These are phyloP conservation scores for Termitomyces sp. DNA, from an alignment of 1,284 basidiomycete species.

Conservation along the genomic window DNA sequence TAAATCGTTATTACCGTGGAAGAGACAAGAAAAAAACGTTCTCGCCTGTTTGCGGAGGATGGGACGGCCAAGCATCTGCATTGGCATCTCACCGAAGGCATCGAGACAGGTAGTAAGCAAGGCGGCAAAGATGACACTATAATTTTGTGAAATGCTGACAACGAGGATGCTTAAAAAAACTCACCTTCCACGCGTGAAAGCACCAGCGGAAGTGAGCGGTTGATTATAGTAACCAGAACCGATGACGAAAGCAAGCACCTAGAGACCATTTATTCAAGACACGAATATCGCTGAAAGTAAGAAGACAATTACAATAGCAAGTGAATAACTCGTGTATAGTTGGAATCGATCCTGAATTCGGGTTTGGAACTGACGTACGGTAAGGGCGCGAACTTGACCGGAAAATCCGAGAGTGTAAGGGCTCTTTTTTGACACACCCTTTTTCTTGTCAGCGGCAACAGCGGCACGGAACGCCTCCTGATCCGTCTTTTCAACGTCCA, in stretches of 20 bases:
- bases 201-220: constrained; percentile 70
- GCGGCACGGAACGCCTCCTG: constrained; percentile 76
- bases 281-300: background rate
- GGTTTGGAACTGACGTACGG: constrained; percentile 73
- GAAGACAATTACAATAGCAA: constrained; percentile 41
- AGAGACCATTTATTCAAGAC: constrained; percentile 16
- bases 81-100: constrained; percentile 75
- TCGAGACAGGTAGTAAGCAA: constrained; percentile 72
- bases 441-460: constrained; percentile 77
- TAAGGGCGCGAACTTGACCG: constrained; percentile 70
- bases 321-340: constrained; percentile 63
- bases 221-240: constrained; percentile 75
- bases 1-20: background rate
- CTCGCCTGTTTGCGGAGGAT: constrained; percentile 57
- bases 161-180: background rate
- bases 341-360: constrained; percentile 82
- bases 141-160: background rate
- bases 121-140: constrained; percentile 71
- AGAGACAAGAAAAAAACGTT: background rate
- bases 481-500: constrained; percentile 60
- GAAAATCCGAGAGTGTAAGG: constrained; percentile 83
- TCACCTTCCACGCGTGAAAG: constrained; percentile 74
- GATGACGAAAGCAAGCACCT: constrained; percentile 66
- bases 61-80: constrained; percentile 73
- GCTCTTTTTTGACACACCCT: constrained; percentile 77